Conservation (phyloP, 2,329 filamentous ascomycete species). For the Fusarium sp. region DNA sequence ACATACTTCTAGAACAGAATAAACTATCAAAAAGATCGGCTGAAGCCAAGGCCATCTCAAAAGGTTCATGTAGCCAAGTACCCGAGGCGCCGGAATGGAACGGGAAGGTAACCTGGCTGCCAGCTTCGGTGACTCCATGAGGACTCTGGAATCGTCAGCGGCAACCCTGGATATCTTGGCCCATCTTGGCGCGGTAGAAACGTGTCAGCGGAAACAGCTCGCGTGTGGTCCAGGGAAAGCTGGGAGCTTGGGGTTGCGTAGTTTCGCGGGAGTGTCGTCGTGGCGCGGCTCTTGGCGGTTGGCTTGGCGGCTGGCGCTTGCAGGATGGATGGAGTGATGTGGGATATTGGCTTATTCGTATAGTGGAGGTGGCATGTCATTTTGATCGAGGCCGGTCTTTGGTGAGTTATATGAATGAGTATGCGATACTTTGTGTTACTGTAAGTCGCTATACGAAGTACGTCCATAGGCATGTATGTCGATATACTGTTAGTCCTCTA, state of each 20-base stretch:
- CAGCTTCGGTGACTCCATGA: neutral
- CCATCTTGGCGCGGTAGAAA: constrained; percentile 10
- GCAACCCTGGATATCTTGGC: constrained; percentile 6
- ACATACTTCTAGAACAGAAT: constrained; percentile 18
- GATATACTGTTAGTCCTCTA: no score
- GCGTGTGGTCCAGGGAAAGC: constrained; percentile 4
- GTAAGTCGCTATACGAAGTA: no score
- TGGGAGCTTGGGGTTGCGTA: neutral
- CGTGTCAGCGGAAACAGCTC: constrained; percentile 17
- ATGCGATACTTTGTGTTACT: neutral
- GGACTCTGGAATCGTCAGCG: constrained; percentile 1
- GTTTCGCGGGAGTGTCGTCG: constrained; percentile 4
- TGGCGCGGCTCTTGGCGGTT: constrained; percentile 35
- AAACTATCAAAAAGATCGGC: neutral
- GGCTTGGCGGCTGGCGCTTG: constrained; percentile 13
- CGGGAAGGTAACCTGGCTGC: neutral
- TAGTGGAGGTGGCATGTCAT: neutral
- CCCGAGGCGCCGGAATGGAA: neutral
- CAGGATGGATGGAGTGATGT: neutral
- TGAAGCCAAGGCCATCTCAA: neutral
- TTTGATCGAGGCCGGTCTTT: neutral
- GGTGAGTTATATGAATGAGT: neutral
- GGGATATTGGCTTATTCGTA: neutral
- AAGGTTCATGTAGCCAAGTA: neutral
- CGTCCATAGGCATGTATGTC: no score